Percentiles rank a stretch among this genome's conserved stretches.
These are phyloP conservation scores for Pulicaria dysenterica DNA, from an alignment of 129 eudicot genomes.

Conservation along the genomic window DNA sequence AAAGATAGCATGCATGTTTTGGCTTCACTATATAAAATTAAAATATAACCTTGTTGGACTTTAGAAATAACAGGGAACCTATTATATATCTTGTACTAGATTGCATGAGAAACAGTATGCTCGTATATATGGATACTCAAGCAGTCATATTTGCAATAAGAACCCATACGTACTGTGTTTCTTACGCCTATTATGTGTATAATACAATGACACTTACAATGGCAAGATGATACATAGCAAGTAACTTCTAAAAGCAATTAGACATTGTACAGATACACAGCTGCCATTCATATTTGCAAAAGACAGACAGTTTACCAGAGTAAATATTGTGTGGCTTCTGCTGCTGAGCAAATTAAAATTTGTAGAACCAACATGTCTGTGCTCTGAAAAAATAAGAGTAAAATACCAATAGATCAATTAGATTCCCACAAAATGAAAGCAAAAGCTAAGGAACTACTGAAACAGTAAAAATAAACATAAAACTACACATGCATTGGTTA, in stretches of 20 bases:
- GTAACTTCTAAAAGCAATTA: conserved; percentile 18
- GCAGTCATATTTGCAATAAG: conserved; percentile 18
- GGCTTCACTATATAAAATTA: neutral
- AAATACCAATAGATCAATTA: conserved; percentile 18
- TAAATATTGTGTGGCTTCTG: conserved; percentile 98
- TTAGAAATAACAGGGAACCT: neutral
- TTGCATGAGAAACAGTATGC: conserved; percentile 19
- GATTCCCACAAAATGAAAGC: conserved; percentile 18
- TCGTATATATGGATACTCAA: neutral
- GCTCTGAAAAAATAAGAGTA: conserved; percentile 54
- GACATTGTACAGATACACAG: conserved; percentile 1
- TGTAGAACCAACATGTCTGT: conserved; percentile 97
- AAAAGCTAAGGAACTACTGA: neutral
- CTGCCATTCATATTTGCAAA: neutral
- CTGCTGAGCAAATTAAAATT: conserved; percentile 93
- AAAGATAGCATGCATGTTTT: neutral
- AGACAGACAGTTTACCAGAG: conserved; percentile 62
- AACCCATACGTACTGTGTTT: neutral
- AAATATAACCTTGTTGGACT: neutral
- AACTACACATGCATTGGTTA: conserved; percentile 13
- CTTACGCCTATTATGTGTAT: conserved; percentile 5
- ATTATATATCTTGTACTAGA: neutral
- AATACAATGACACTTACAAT: conserved; percentile 8
- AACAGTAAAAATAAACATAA: conserved; percentile 25
- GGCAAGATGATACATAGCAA: conserved; percentile 13